Evolutionary conservation across 345 rosid genomes (phyloP).

Genomic region (Euphorbia lathyris): DNA sequence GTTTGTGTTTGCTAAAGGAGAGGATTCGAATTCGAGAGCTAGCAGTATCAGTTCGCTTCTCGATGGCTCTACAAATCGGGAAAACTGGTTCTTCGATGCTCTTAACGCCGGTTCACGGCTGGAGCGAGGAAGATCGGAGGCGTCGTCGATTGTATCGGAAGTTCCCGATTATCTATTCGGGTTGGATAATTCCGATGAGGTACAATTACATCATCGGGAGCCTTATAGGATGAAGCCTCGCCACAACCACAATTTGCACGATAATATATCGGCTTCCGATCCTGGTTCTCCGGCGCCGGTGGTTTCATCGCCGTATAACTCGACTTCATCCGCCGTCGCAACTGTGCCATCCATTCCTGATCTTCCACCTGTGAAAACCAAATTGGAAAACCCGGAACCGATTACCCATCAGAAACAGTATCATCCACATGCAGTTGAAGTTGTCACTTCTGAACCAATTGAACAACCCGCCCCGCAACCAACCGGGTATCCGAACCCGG

Average conservation of each 20-base stretch:
- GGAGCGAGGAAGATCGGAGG: slow-evolving; percentile 80
- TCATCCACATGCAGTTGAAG: slow-evolving; percentile 12
- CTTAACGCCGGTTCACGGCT: slow-evolving; percentile 63
- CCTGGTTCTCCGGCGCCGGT: slow-evolving; percentile 88
- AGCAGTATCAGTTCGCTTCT: slow-evolving; percentile 85
- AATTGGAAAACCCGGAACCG: slow-evolving; percentile 49
- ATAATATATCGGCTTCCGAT: slow-evolving; percentile 63
- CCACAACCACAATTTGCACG: slow-evolving; percentile 29
- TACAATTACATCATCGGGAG: slow-evolving; percentile 45
- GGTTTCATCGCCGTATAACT: slow-evolving; percentile 63
- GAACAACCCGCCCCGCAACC: slow-evolving; percentile 43
- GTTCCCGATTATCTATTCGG: slow-evolving; percentile 92
- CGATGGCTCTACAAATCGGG: slow-evolving; percentile 76
- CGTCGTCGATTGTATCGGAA: slow-evolving; percentile 80
- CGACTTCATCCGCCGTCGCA: slow-evolving; percentile 55
- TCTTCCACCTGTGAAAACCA: slow-evolving; percentile 64
- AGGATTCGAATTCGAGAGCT: slow-evolving; percentile 57
- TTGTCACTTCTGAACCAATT: slow-evolving; percentile 13
- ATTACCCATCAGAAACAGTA: slow-evolving; percentile 24
- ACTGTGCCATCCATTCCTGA: slow-evolving; percentile 54
- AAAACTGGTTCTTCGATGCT: slow-evolving; percentile 89
- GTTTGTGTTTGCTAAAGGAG: slow-evolving; percentile 61
- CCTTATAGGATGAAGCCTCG: slow-evolving; percentile 41
- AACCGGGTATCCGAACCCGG: slow-evolving; percentile 41
- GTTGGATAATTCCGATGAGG: slow-evolving; percentile 68